A percentile compares a stretch with the other conserved stretches of the same genome.
These are phyloP conservation scores for Jacaranda mimosifolia DNA, from an alignment of 257 asterid genomes.

Conservation along the genomic window DNA sequence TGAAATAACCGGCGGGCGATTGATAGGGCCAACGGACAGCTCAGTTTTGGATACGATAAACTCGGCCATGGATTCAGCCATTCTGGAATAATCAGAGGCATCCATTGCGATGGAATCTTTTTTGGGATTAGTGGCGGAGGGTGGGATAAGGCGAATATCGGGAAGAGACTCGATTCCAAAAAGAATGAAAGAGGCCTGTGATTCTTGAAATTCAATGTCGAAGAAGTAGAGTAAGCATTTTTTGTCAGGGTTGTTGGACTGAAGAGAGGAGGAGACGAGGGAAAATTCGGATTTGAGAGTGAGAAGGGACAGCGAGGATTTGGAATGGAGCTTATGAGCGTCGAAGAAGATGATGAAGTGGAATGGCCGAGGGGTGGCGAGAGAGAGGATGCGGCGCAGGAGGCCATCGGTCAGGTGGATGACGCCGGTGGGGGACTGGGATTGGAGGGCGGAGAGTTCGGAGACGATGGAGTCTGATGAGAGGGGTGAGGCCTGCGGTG, in stretches of 20 bases:
- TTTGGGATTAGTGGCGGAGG: constrained; percentile 55
- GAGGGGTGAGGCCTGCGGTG: constrained; percentile 29
- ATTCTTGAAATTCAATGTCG: constrained; percentile 62
- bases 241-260: constrained; percentile 56
- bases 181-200: constrained; percentile 52
- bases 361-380: constrained; percentile 76
- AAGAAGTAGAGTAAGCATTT: constrained; percentile 62
- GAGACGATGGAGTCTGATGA: constrained; percentile 44
- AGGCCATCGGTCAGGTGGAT: constrained; percentile 69
- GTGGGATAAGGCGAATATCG: constrained; percentile 66
- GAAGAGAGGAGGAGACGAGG: constrained; percentile 67
- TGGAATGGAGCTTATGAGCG: constrained; percentile 76
- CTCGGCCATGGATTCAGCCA: constrained; percentile 66
- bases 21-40: constrained; percentile 55
- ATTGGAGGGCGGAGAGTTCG: constrained; percentile 62
- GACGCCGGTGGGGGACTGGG: constrained; percentile 62
- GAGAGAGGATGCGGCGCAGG: constrained; percentile 63
- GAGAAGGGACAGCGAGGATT: constrained; percentile 65
- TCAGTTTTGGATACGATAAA: constrained; percentile 50
- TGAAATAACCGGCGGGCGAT: constrained; percentile 64
- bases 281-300: constrained; percentile 68
- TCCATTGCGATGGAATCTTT: constrained; percentile 62
- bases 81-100: constrained; percentile 46
- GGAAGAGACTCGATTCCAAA: constrained; percentile 69
- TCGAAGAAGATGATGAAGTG: constrained; percentile 81